Evolutionary conservation across 2,329 filamentous ascomycete genomes (phyloP), one percentile per base, ranked within the genome.

Genomic region (Alternaria viburni): DNA sequence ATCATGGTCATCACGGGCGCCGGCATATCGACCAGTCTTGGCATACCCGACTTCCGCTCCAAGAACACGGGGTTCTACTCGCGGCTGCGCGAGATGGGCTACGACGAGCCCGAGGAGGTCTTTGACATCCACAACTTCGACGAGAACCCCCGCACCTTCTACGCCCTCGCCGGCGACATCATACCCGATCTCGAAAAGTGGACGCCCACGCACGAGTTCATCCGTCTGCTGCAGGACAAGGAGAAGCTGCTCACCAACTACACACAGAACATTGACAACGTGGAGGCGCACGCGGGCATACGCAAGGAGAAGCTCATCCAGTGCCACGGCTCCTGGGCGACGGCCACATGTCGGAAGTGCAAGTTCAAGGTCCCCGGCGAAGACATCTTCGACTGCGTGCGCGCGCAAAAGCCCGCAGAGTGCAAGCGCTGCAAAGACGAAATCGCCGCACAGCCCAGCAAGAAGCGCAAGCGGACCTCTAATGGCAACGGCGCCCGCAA

Each of bases 251-350:
- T 97, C 63, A 98, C 94, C 45, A 97, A 98, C 82, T 99, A 97
- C 83, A 97, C 96, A 0, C 96, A 99, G 79, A 99, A 99, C 80
- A 98, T 99, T 75, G 96, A 99, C 83, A 97, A 97, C 72, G 89
- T 97, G 55, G 95, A 99, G 80, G 87, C 90, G 65, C 90, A 92
- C 74, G 95, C 95, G 0, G 96, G 96, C 21, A 92, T 99, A 64
- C 81, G 85, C 21, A 86, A 88, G 1, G 90, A 92, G 32, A 97
- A 96, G 76, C 86, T 98, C 17, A 91, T 99, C 26, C 95, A 99
- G 81, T 98, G 96, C 78, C 96, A 99, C 77, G 96, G 96, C 64
- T 97, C 93, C 7, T 98, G 97, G 82, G 94, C 94, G 46, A 96
- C 91, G 0, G 96, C 96, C 21, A 92, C 90, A 3, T 99, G 96